A percentile compares a stretch with the other conserved stretches of the same genome.
phyloP scores from a whole-genome alignment of 2,329 filamentous ascomycete species.

The Blastomyces gilchristii region DNA sequence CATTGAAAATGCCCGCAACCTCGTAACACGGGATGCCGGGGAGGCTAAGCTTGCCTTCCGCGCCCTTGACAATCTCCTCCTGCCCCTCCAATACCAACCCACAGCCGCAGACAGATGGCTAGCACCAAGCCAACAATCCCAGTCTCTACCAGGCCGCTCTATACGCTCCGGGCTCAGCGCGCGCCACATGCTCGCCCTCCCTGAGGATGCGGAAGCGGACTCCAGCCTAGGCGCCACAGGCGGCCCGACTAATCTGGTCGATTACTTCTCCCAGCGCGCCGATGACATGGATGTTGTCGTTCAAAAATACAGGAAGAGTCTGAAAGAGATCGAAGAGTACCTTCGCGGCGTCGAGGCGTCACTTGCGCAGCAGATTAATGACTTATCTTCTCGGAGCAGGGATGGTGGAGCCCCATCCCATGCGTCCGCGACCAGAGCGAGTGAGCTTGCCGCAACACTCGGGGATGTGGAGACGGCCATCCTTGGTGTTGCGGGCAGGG shows the following conservation, averaged over 20 bases:
- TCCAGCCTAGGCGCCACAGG: slow-evolving; percentile 39
- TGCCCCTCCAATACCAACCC: slow-evolving; percentile 56
- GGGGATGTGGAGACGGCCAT: slow-evolving; percentile 57
- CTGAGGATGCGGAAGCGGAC: slow-evolving; percentile 36
- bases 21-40: slow-evolving; percentile 55
- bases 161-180: slow-evolving; percentile 29
- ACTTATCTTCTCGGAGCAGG: slow-evolving; percentile 37
- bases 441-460: slow-evolving; percentile 47
- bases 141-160: slow-evolving; percentile 28
- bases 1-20: slow-evolving; percentile 47
- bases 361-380: slow-evolving; percentile 50
- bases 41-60: slow-evolving; percentile 63
- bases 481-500: slow-evolving; percentile 50
- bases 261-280: slow-evolving; percentile 53
- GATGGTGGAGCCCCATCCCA: slow-evolving; percentile 29
- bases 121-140: slow-evolving; percentile 31
- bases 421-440: slow-evolving; percentile 37
- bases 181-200: slow-evolving; percentile 36
- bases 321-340: slow-evolving; percentile 56
- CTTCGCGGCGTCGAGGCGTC: slow-evolving; percentile 53
- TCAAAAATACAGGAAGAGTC: slow-evolving; percentile 46
- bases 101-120: slow-evolving; percentile 31
- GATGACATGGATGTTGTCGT: slow-evolving; percentile 53
- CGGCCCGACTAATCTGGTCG: slow-evolving; percentile 50
- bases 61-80: slow-evolving; percentile 62